Base-by-base conservation (phyloP, 331 rosid species). In the Erythrophleum ivorense region DNA sequence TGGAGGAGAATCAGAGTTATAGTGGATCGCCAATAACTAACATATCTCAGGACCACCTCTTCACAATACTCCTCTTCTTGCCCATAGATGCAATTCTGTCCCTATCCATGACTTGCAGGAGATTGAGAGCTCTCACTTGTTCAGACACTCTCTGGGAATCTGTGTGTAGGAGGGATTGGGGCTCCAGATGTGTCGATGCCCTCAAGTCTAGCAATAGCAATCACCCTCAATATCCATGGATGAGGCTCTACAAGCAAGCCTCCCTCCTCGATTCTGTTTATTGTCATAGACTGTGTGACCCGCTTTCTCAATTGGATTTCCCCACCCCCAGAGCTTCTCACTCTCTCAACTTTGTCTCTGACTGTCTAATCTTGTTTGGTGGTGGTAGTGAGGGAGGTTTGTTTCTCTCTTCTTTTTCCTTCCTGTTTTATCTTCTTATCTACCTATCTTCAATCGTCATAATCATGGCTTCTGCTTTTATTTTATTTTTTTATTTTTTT, bases 381-480 rank as follows among this genome's bases (percentile, higher is more conserved):
- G 98, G 98, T 24, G 98, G 98, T 55, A 81, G 91, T 73, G 98
- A 95, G 71, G 98, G 98, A 87, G 98, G 98, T 95, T 66, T 52
- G 95, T 90, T 50, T 79, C 75, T 71, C 75, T 75, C 31, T n/a
- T n/a, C 31, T 33, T 4, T 3, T 58, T n/a, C 29, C 46, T 58
- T 3, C 5, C 34, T 16, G 24, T 72, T 58, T 57, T 41, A 33
- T 54, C 15, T 62, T 75, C 72, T 75, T 52, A 2, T 33, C 11
- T 55, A 36, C 60, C 29, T 21, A 63, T 75, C n/a, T 81, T 86
- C 8, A n/a, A 52, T 24, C 19, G 4, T 74, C 3, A 57, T 78
- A 48, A 18, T 57, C 66, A 73, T 82, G 81, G 65, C 41, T 78
- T 74, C 60, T 85, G 49, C 38, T 50, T 59, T 75, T 67, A 18